Evolutionary conservation across 768 basidiomycete species (phyloP), one percentile per base, ranked within the genome.

Genomic region (Rhodotorula sphaerocarpa): DNA sequence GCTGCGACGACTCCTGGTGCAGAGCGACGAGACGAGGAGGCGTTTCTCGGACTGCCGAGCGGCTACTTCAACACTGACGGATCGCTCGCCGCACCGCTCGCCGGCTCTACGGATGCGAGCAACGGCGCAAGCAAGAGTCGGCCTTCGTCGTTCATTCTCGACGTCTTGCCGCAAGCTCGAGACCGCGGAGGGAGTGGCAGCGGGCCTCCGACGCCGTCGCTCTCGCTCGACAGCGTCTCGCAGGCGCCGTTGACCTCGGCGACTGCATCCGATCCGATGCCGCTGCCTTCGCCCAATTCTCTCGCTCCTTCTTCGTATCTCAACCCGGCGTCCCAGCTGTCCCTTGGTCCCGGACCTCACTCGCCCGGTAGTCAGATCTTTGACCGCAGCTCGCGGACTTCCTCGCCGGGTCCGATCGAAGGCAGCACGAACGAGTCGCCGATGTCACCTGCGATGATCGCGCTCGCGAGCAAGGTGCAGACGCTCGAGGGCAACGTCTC

Each of bases 381-480:
- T 39, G 36, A 16, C 36, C 10, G 36, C 10, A 39, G 36, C 43
- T 57, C 55, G 12, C 61, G 59, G 7, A 31, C 69, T 5, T 52
- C 65, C 3, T 66, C 69, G 5, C 61, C 59, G 12, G 58, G 55
- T 2, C 56, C 62, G 33, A 52, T 53, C 59, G 69, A 63, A 9
- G 44, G 34, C 41, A 3, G 1, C 39, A 18, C 27, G 39, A 30
- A 21, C 47, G 25, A 5, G 3, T 28, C 47, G 25, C 41, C 55
- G 21, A 11, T 10, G 18, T 41, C 55, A 63, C 36, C 36, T 16
- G 36, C 36, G 36, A 16, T 39, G 36, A 16, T 59, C 0, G 50
- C 55, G 21, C 55, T 68, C 58, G 28, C 67, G 5, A 33, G 4
- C 28, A 82, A 56, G 79, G 85, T 59, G 81, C 82, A 11, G 43